Conservation (phyloP, 495 filamentous ascomycete genomes). For the Penicillium angulare region DNA sequence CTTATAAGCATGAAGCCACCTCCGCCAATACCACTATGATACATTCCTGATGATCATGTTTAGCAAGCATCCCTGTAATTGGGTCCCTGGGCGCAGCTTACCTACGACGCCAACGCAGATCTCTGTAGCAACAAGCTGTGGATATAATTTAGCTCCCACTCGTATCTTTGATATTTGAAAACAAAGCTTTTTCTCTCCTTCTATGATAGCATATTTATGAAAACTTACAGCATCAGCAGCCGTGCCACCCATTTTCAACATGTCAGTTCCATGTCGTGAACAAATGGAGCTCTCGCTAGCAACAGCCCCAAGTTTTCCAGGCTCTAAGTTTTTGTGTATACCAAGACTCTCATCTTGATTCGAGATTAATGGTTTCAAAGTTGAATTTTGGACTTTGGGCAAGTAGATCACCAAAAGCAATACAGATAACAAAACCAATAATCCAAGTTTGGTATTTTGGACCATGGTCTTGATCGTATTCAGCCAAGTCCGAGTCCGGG, state of each 20-base stretch:
- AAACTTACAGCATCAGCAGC: constrained; percentile 66
- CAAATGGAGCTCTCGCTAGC: constrained; percentile 76
- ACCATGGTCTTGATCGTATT: constrained; percentile 6
- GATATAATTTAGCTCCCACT: background rate
- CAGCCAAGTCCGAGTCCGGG: background rate
- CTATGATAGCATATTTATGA: background rate
- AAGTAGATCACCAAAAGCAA: constrained; percentile 23
- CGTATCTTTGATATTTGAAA: background rate
- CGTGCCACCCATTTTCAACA: constrained; percentile 68
- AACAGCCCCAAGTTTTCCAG: constrained; percentile 65
- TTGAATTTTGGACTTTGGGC: constrained; percentile 21
- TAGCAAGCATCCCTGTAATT: background rate
- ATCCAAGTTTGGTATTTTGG: constrained; percentile 13
- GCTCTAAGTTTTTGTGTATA: constrained; percentile 10
- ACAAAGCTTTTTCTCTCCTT: background rate
- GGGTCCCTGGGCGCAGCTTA: constrained; percentile 18
- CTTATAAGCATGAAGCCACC: constrained; percentile 86
- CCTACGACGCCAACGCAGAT: constrained; percentile 75
- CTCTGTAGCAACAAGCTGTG: constrained; percentile 64
- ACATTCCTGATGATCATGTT: constrained; percentile 57
- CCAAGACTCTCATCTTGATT: background rate
- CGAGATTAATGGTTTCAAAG: constrained; percentile 16
- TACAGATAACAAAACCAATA: constrained; percentile 20
- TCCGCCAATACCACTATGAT: constrained; percentile 83
- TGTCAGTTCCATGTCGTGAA: constrained; percentile 70